Conservation (phyloP, 345 rosid genomes). For the Bruguiera gymnorhiza region DNA sequence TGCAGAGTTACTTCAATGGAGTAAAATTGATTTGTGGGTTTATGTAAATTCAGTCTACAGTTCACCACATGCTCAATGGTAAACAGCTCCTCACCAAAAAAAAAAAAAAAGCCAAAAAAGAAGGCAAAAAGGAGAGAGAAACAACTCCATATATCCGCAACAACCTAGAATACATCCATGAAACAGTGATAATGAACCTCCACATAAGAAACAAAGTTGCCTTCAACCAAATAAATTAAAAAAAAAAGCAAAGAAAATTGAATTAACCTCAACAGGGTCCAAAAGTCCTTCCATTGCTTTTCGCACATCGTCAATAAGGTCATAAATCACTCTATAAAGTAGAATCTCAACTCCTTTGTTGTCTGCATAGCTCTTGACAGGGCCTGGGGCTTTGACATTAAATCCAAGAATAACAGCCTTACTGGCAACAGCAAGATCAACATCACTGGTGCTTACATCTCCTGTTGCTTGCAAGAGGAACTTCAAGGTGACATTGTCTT, state of each 20-base stretch:
- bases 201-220: neutral
- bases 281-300: conserved; percentile 99
- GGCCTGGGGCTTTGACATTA: conserved; percentile 72
- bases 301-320: conserved; percentile 86
- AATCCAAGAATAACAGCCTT: conserved; percentile 87
- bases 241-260: conserved; percentile 14
- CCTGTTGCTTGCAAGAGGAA: conserved; percentile 91
- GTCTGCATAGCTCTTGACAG: conserved; percentile 80
- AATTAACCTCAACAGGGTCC: conserved; percentile 72
- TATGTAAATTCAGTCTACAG: no score
- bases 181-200: neutral
- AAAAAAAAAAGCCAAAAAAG: neutral
- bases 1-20: no score
- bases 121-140: no score
- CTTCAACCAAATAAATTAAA: neutral
- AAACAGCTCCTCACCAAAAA: neutral
- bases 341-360: conserved; percentile 93
- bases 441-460: conserved; percentile 81
- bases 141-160: neutral
- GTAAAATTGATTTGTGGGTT: no score
- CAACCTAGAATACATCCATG: neutral
- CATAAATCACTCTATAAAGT: conserved; percentile 84
- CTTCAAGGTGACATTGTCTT: conserved; percentile 81
- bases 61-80: no score
- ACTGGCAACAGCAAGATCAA: conserved; percentile 90